Base-by-base conservation (phyloP, 2,329 filamentous ascomycete species). In the Curvularia spicifera region DNA sequence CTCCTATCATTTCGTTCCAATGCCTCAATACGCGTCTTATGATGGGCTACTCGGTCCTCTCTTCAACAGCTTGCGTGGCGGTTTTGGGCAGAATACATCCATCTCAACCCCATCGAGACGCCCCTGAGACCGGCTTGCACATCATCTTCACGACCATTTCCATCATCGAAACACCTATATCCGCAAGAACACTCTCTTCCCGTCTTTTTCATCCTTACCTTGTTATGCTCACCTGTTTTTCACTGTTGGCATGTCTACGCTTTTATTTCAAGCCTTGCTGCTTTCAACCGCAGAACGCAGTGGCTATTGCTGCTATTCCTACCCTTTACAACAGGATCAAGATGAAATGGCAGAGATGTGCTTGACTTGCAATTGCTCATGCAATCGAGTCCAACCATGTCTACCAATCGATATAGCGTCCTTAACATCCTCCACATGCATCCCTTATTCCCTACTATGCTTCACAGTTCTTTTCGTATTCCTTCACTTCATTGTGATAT, bases 301-400 rank as follows among this genome's bases (percentile, higher is more conserved):
- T 37, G 13, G 35, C 35, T 7, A 28, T n/a, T 24, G 4, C 22
- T 18, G 26, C 6, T 12, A 20, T 59, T 33, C 59, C 29, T 42
- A 28, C 50, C 31, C 31, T 49, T 44, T 5, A 18, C n/a, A 37
- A 57, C 39, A 37, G 29, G 24, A 26, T 40, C 24, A 5, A 42
- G 52, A 35, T 24, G 40, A 18, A n/a, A 44, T 39, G 39, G n/a
- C 5, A 24, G 13, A 52, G 29, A 48, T 39, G 46, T 2, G n/a
- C 40, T 37, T 20, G 31, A 40, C 43, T 40, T 43, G 20, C 46
- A 51, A n/a, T 31, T 20, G 24, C 31, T 39, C 40, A 39, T 48
- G 22, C 24, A 28, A 20, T 18, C 22, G 15, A 42, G 35, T 55
- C 51, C 45, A 50, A 42, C 5, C 37, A 33, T 39, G 31, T 28